Conservation (phyloP, 2,329 filamentous ascomycete genomes). For the Xylariaceae sp. region DNA sequence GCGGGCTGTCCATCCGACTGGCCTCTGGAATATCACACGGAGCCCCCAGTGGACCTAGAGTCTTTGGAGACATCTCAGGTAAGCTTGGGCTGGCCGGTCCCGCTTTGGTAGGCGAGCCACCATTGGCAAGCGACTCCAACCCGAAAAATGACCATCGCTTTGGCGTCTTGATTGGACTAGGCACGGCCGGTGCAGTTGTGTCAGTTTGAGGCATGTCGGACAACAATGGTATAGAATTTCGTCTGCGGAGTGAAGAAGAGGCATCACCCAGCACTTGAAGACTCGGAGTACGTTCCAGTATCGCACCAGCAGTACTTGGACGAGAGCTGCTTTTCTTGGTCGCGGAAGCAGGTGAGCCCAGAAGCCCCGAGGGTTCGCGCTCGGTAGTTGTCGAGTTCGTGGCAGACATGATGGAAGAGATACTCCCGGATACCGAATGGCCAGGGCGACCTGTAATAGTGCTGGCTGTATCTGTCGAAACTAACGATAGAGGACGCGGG, state of each 20-base stretch:
- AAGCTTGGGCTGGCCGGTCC: slow-evolving; percentile 42
- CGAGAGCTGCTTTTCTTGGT: slow-evolving; percentile 39
- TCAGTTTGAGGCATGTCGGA: slow-evolving; percentile 32
- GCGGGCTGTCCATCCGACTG: too few relatives aligned
- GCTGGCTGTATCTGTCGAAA: slow-evolving; percentile 78
- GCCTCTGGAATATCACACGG: too few relatives aligned
- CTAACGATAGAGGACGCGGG: slow-evolving; percentile 70
- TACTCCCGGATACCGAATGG: slow-evolving; percentile 63
- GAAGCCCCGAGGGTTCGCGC: slow-evolving; percentile 29
- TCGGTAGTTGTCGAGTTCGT: slow-evolving; percentile 37
- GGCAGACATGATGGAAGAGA: slow-evolving; percentile 66
- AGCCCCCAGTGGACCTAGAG: too few relatives aligned
- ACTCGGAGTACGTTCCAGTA: slow-evolving; percentile 47
- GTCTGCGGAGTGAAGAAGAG: slow-evolving; percentile 36
- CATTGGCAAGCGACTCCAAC: slow-evolving; percentile 45
- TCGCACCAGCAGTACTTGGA: slow-evolving; percentile 65
- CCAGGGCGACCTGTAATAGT: slow-evolving; percentile 52
- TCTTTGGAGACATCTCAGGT: slow-evolving; percentile 29
- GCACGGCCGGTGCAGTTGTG: slow-evolving; percentile 25
- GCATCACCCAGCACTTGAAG: slow-evolving; percentile 24
- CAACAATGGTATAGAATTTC: slow-evolving; percentile 53
- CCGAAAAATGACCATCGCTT: slow-evolving; percentile 58
- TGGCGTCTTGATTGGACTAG: slow-evolving; percentile 43
- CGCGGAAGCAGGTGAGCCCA: slow-evolving; percentile 33
- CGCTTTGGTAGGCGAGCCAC: slow-evolving; percentile 38